Conservation (phyloP, 768 basidiomycete genomes). For the Hericium rajendrae region DNA sequence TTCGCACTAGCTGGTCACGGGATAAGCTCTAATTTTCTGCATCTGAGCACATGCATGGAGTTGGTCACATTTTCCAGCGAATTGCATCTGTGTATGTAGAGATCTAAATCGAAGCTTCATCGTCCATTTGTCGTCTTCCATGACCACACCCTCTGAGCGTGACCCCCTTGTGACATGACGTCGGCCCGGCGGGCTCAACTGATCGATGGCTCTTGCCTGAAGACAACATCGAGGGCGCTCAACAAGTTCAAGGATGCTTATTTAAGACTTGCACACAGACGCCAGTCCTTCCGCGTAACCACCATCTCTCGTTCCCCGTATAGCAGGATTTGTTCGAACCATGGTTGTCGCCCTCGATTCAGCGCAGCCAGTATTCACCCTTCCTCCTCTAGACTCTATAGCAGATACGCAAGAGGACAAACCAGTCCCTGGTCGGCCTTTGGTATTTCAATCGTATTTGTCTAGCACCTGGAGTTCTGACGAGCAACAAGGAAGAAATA, state of each 20-base stretch:
- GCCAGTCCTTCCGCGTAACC: too few relatives aligned
- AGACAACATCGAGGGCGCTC: too few relatives aligned
- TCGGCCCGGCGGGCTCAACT: background rate
- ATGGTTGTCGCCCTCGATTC: constrained; percentile 36
- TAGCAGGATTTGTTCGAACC: background rate
- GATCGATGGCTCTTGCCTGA: background rate
- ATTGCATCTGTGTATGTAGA: background rate
- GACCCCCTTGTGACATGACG: background rate
- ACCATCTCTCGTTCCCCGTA: background rate
- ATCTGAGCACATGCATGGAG: background rate
- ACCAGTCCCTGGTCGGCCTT: constrained; percentile 22
- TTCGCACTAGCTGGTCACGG: constrained; percentile 54
- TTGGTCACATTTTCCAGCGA: background rate
- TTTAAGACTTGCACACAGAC: too few relatives aligned
- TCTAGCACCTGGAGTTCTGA: background rate
- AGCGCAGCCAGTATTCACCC: constrained; percentile 27
- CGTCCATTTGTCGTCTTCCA: background rate
- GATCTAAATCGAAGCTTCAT: background rate
- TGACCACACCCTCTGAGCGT: background rate
- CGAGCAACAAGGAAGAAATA: constrained; percentile 21
- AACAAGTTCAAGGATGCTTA: too few relatives aligned
- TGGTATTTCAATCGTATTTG: constrained; percentile 21
- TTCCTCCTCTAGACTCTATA: constrained; percentile 31
- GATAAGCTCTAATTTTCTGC: constrained; percentile 48
- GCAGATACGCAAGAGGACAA: constrained; percentile 34